A percentile compares a stretch with the other conserved stretches of the same genome.
These are phyloP conservation scores for Diaporthe vexans DNA, from an alignment of 2,329 filamentous ascomycete genomes.

Conservation along the genomic window DNA sequence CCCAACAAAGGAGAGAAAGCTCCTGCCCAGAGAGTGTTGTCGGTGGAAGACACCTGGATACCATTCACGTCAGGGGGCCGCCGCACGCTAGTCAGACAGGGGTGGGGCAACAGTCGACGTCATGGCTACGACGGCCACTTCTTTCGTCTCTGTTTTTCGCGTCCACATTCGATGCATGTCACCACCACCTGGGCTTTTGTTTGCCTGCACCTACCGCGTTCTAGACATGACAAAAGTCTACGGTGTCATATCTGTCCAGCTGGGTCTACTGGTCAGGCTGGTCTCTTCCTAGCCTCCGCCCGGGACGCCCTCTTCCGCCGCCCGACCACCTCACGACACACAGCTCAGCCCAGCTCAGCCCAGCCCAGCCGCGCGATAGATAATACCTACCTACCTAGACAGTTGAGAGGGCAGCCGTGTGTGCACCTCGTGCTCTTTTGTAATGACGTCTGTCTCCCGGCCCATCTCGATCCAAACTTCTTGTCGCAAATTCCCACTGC, in stretches of 20 bases:
- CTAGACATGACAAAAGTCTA: not conserved
- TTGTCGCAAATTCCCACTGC: not conserved
- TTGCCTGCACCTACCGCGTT: no score
- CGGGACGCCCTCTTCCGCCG: not conserved
- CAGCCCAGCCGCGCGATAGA: not conserved
- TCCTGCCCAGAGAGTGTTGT: not conserved
- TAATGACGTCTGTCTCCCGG: conserved; percentile 7
- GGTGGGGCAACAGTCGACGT: conserved; percentile 10
- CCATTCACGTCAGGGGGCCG: not conserved
- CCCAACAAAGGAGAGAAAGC: conserved; percentile 9
- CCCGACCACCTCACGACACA: not conserved
- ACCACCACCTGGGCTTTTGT: no score
- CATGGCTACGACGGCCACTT: not conserved
- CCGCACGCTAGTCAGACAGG: not conserved
- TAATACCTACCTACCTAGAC: no score
- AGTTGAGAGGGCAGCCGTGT: not conserved
- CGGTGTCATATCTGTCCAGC: conserved; percentile 15
- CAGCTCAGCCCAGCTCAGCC: not conserved
- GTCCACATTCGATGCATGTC: no score
- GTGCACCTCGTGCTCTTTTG: not conserved
- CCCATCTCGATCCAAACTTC: conserved; percentile 13
- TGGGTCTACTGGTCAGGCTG: not conserved
- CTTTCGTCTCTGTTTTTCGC: no score
- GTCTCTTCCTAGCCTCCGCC: not conserved
- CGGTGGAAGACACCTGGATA: not conserved